Percentiles rank a stretch among this genome's conserved stretches.
These are phyloP conservation scores for Sclerotinia sclerotiorum DNA, from an alignment of 2,329 filamentous ascomycete species.

Conservation along the genomic window DNA sequence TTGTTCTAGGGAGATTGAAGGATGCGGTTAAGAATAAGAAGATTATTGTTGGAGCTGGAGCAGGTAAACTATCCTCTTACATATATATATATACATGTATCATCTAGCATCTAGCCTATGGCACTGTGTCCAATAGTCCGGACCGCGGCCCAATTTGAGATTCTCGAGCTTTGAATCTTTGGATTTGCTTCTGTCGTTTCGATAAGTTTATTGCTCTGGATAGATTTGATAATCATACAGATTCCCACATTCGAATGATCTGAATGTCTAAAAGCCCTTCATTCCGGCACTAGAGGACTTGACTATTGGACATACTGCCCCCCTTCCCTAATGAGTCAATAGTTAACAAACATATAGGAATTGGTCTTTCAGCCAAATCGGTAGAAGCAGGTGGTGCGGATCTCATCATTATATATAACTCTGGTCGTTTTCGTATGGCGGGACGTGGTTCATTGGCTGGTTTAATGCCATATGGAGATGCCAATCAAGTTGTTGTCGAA, in stretches of 20 bases:
- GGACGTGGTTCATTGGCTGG: constrained; percentile 68
- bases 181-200: no score
- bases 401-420: constrained; percentile 72
- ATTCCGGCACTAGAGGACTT: no score
- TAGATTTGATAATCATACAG: no score
- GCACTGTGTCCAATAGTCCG: no score
- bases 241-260: no score
- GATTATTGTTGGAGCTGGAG: constrained; percentile 67
- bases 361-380: constrained; percentile 69
- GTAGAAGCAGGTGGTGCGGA: constrained; percentile 68
- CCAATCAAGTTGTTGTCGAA: constrained; percentile 67
- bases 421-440: constrained; percentile 71
- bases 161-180: no score
- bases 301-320: not conserved
- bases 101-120: no score
- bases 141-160: no score
- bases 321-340: not conserved
- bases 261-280: no score
- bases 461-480: constrained; percentile 69
- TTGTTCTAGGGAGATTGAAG: constrained; percentile 56
- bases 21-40: constrained; percentile 54
- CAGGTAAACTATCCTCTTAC: constrained; percentile 43
- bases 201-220: no score
- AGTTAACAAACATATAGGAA: constrained; percentile 46
- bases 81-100: not conserved